phyloP scores from a whole-genome alignment of 2,329 filamentous ascomycete species.

The Apiospora malaysiana region DNA sequence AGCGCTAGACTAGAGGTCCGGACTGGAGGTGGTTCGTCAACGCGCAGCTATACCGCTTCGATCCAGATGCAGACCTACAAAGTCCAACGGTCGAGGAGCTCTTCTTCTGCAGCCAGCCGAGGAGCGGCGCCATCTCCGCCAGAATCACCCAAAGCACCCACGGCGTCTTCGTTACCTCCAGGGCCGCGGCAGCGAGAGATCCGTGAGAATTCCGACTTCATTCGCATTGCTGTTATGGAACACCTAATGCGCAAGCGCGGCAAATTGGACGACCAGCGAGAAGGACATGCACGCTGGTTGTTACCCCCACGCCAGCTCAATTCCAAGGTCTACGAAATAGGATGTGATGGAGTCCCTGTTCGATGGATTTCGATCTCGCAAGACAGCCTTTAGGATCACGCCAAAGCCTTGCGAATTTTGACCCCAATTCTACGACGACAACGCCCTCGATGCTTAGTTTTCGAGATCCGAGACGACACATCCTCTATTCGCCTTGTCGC shows the following conservation, averaged over 20 bases:
- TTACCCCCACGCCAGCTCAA: slow-evolving; percentile 67
- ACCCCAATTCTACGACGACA: background rate
- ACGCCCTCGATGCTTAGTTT: background rate
- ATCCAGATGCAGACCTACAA: slow-evolving; percentile 78
- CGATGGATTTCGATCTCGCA: slow-evolving; percentile 58
- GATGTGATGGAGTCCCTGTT: slow-evolving; percentile 62
- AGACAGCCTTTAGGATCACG: slow-evolving; percentile 22
- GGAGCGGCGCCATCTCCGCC: slow-evolving; percentile 35
- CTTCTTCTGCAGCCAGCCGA: slow-evolving; percentile 35
- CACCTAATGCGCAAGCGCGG: slow-evolving; percentile 73
- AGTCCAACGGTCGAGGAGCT: slow-evolving; percentile 55
- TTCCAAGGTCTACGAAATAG: slow-evolving; percentile 60
- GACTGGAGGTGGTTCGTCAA: slow-evolving; percentile 30
- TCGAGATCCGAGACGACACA: background rate
- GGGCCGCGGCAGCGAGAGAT: slow-evolving; percentile 68
- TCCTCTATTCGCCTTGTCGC: background rate
- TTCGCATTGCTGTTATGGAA: slow-evolving; percentile 73
- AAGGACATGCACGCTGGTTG: slow-evolving; percentile 71
- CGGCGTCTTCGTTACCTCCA: slow-evolving; percentile 46
- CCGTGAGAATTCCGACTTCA: slow-evolving; percentile 74
- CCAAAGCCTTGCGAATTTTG: background rate
- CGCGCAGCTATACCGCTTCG: slow-evolving; percentile 64
- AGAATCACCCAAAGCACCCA: slow-evolving; percentile 37
- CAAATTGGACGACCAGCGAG: slow-evolving; percentile 69
- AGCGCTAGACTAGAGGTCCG: slow-evolving; percentile 52